phyloP scores from a whole-genome alignment of 1,284 basidiomycete genomes.

The Termitomyces sp. region DNA sequence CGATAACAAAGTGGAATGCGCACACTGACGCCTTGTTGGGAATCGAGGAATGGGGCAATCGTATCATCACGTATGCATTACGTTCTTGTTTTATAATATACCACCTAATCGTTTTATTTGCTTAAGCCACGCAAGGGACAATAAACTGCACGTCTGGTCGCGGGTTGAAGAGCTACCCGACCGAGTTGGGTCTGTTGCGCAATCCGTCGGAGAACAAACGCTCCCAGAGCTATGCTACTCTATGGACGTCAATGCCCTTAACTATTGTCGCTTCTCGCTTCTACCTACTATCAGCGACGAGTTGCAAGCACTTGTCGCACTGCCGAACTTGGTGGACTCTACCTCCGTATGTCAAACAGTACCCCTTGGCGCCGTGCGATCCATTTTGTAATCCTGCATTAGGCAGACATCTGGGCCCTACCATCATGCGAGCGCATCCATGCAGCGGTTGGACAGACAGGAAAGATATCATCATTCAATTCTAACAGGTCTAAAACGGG shows the following conservation, averaged over 20 bases:
- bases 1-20: slow-evolving; percentile 70
- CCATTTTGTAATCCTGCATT: not conserved
- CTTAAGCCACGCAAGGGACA: slow-evolving; percentile 78
- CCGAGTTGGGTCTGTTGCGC: slow-evolving; percentile 50
- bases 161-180: slow-evolving; percentile 40
- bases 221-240: slow-evolving; percentile 55
- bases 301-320: slow-evolving; percentile 54
- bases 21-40: slow-evolving; percentile 75
- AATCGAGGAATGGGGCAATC: slow-evolving; percentile 64
- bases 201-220: slow-evolving; percentile 36
- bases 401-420: slow-evolving; percentile 80
- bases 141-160: slow-evolving; percentile 73
- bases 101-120: not conserved
- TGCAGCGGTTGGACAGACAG: slow-evolving; percentile 68
- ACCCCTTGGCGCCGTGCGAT: not conserved
- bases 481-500: slow-evolving; percentile 41
- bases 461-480: slow-evolving; percentile 30
- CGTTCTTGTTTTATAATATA: not conserved
- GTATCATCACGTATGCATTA: slow-evolving; percentile 63
- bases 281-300: slow-evolving; percentile 19
- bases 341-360: slow-evolving; percentile 52
- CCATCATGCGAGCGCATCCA: slow-evolving; percentile 64
- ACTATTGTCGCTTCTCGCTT: slow-evolving; percentile 76
- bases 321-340: slow-evolving; percentile 86
- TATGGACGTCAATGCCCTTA: slow-evolving; percentile 83